Base-by-base conservation (phyloP, 2,329 filamentous ascomycete genomes). In the Trichothecium roseum region DNA sequence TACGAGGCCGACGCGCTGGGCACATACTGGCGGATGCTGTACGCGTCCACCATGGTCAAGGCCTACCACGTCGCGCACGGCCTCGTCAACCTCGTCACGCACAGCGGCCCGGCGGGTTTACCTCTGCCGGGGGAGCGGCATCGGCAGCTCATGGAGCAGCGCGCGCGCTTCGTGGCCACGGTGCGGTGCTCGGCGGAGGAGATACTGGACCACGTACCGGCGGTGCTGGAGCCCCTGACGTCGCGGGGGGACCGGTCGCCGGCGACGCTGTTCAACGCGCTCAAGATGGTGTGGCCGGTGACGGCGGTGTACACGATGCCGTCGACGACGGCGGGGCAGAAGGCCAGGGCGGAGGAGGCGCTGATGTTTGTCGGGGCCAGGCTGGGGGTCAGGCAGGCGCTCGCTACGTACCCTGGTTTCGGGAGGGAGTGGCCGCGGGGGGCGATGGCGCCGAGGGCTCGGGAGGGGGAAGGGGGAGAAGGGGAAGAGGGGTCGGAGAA, bases 241-340 rank as follows among this genome's bases (percentile, higher is more conserved):
- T 40, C 42, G 3, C 41, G 45, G 26, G 42, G 44, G 8, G 50
- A 53, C 32, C 29, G 18, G 26, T 46, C 55, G 8, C 59, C 57
- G 16, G 48, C 44, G 28, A 46, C 49, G 9, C 41, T 60, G 28
- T 60, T 61, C 36, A 55, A 60, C 18, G 57, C 56, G 2, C 37
- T 63, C 28, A 55, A 52, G 45, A 39, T 62, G 18, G 47, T 62
- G 13, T 63, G 58, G 54, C 60, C 60, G 8, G 48, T 62, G 15
- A 53, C 51, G 6, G 38, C 50, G 2, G 43, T 62, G 15, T 55
- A 50, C 24, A 37, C 53, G 10, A 41, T 53, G 6, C 39, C 48
- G 3, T 43, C 53, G 4, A 50, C 51, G n/a, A 45, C 49, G 20
- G 37, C 44, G 2, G 47, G 50, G 20, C 50, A 60, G 30, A 48